Evolutionary conservation across 768 basidiomycete genomes (phyloP), one percentile per base, ranked within the genome.

Genomic region (Trametopsis cervina): DNA sequence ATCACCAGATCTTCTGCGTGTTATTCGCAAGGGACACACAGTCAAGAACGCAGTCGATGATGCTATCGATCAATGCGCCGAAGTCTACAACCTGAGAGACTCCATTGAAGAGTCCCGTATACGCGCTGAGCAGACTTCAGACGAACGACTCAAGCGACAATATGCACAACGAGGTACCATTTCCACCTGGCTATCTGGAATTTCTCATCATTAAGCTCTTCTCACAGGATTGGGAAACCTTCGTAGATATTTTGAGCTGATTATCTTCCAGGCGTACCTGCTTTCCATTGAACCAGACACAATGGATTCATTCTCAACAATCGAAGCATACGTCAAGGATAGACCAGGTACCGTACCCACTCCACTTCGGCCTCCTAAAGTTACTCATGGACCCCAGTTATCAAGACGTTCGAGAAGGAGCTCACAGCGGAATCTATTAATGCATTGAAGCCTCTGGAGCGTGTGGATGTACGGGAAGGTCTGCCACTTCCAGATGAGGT

Each of bases 381-480:
- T 21, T 29, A 44, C 4, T 29, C 35, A 90, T 47, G 77, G 20
- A 15, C 22, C 9, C 26, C 50, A 88, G 95, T 98, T 12, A 92
- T 98, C 68, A 86, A 85, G 63, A 99, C 96, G 0, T 94, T 98
- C 51, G 83, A 93, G 68, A 91, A 89, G 51, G 96, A 98, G 53
- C 74, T 99, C 39, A 66, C 81, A 37, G 75, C 74, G 15, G 85
- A 92, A n/a, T 84, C 84, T 3, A 63, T 89, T 42, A 75, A 87
- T 49, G 83, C 85, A 0, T 65, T 99, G 45, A 85, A 83, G 49
- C 94, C 93, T 2, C 71, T 98, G 7, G 83, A 86, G 54, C 77
- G 87, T 17, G 78, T 81, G 20, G 79, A 83, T 39, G 63, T 76
- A 1, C 70, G 76, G 36, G 77, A 83, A 43, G 84, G 81, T 18